Evolutionary conservation across 2,329 filamentous ascomycete species (phyloP), one percentile per base, ranked within the genome.

Genomic region (Aspergillus udagawae): DNA sequence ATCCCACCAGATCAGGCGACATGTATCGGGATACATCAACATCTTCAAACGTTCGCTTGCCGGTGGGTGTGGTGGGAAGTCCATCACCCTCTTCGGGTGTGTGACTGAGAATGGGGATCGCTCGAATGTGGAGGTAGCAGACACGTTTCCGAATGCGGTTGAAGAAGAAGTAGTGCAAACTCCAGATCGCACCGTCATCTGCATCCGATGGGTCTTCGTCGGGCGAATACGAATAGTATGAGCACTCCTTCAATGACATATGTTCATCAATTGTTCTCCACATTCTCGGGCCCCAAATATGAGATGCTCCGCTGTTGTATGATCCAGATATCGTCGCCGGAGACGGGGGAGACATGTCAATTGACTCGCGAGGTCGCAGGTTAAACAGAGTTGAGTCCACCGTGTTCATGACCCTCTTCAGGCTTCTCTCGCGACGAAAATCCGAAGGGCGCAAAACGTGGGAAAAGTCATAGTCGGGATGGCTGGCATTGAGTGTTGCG

Each of bases 381-480:
- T 92, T 96, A 75, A 89, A 89, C 58, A 99, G 80, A 0, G 91
- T 95, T 14, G 86, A 91, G 72, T 97, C 92, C 58, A 99, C 84
- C 54, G 86, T 91, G 67, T 89, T 88, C 84, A 96, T 96, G 57
- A 96, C 90, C 23, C 84, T 83, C 60, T 89, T 86, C 61, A 96
- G 74, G 65, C 87, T 90, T 58, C 88, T 83, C 78, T 97, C 92
- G 62, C 89, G 87, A 65, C 88, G 88, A 74, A 99, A 99, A 73
- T 99, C 94, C 38, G 87, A 84, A 0, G 94, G 92, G 41, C 92
- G 87, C 57, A 97, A 80, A 35, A 94, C 88, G 70, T 96, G 89
- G 2, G 92, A 96, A 76, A 99, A 99, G 75, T 99, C 94, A 74
- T 99, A 97, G 75, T 99, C 91, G 1, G 90, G 87, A 76, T 99